Base-by-base conservation (phyloP, 176 grass and related monocot species). In the Raddia guianensis region DNA sequence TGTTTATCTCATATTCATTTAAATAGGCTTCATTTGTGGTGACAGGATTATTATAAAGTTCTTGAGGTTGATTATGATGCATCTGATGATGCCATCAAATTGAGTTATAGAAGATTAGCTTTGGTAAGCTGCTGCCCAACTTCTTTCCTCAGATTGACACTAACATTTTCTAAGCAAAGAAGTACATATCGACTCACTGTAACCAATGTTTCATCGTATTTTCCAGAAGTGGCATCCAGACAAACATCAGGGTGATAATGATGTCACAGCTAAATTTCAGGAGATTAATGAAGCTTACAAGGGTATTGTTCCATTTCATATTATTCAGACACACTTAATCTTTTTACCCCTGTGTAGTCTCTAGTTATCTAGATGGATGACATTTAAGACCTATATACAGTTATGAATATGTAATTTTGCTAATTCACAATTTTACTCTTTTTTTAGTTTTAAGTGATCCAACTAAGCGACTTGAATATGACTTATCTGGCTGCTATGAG, bases 251-350 rank as follows among this genome's bases (percentile, higher is more conserved):
- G 89, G 89, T 3, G 80, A 91, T 79, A 87, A 59, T 46, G 77
- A 81, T 87, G 87, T 80, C 55, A 94, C 89, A 63, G 84, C 89
- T 85, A 94, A 91, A 82, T 94, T 94, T 80, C 92, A 94, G 82
- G 87, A 91, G 64, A 94, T 94, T 51, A 94, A 85, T 64, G 89
- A 94, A 85, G 92, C 92, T 55, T 91, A 91, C 79, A 89, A 66
- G 66, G 85, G 92, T 94, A 76, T 45, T 51, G 12, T 57, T 78
- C 46, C 18, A 15, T 11, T 59, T 48, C 70, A 16, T 12, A 12
- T 70, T 80, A 40, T 12, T 37, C 79, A 60, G 77, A 18, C 12
- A 49, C 18, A n/a, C 2, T 73, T 85, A 15, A 1, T 77, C 44
- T 34, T 63, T 77, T 67, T 43, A 20, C 27, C 49, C 81, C 7